Evolutionary conservation across 2,329 filamentous ascomycete genomes (phyloP), one percentile per base, ranked within the genome.

Genomic region (Massarina eburnea): DNA sequence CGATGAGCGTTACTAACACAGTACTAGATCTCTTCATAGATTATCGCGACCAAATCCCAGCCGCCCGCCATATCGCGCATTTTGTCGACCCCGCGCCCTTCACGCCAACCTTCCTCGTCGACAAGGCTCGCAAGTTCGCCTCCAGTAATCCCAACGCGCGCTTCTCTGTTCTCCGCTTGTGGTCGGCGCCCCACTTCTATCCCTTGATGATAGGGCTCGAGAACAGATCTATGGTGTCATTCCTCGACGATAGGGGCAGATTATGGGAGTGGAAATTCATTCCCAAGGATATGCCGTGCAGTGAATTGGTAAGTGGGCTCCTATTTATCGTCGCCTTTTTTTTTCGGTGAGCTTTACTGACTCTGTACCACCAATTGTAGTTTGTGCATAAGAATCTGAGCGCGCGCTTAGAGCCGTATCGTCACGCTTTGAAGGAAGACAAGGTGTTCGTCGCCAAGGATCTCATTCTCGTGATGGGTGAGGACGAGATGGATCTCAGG

Each of bases 181-280:
- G 75, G 75, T 73, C 71, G 8, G 71, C 75, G 2, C 71, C 75
- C 5, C 72, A 77, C 55, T 79, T 78, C 61, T 79, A 74, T 53
- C 75, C 76, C 6, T 64, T 76, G 14, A 76, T 75, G 73, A 56
- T 78, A 17, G 69, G 70, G 8, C 43, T 52, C 10, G 54, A 72
- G 15, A 72, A 69, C 36, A 65, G 72, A 8, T 40, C 57, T 5
- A 46, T 52, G 14, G 65, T 63, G 10, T 49, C 68, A 3, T 79
- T 79, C 58, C 51, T 67, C 1, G 75, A 78, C 55, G 59, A 67
- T n/a, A 46, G 66, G 0, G 71, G 68, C 1, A 68, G 77, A n/a
- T 54, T 56, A 6, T 80, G 73, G 72, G 65, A 72, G 39, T 80
- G 73, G 70, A 73, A 73, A 47, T 78, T 79, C 49, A 59, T 76